Percentiles rank a stretch among this genome's conserved stretches.
Evolutionary conservation across 371 early-diverging fungal species (phyloP).

Genomic region (Syncephalastrum racemosum): DNA sequence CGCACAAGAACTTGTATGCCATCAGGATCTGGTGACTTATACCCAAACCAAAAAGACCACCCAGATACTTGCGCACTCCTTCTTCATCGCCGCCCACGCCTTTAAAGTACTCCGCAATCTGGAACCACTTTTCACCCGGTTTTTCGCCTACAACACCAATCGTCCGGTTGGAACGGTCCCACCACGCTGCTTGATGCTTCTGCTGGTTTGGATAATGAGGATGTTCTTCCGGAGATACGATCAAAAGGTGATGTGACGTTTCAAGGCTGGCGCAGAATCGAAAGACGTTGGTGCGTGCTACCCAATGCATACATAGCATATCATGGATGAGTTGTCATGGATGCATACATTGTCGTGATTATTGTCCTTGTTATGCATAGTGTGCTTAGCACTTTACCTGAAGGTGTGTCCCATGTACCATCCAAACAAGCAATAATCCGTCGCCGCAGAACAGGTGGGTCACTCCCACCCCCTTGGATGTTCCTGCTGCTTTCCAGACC

Average conservation of each 20-base stretch:
- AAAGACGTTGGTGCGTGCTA: conserved; percentile 36
- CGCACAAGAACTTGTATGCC: conserved; percentile 31
- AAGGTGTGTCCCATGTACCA: conserved; percentile 43
- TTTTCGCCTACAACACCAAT: neutral
- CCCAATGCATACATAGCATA: neutral
- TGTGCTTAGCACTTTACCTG: conserved; percentile 15
- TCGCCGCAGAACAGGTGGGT: conserved; percentile 5
- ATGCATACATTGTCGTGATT: neutral
- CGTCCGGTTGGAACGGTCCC: too few species aligned
- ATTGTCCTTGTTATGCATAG: conserved; percentile 2
- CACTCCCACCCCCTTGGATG: too few species aligned
- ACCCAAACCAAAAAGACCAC: conserved; percentile 37
- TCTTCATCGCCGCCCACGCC: conserved; percentile 27
- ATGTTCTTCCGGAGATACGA: too few species aligned
- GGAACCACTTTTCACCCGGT: conserved; percentile 16
- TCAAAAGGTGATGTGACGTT: conserved; percentile 3
- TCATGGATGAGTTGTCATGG: neutral
- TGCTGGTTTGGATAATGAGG: too few species aligned
- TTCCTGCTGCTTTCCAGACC: too few species aligned
- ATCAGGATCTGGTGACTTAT: conserved; percentile 31
- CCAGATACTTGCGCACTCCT: conserved; percentile 18
- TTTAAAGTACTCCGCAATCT: conserved; percentile 23
- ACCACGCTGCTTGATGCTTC: too few species aligned
- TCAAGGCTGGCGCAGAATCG: conserved; percentile 19
- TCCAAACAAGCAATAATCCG: conserved; percentile 39